Evolutionary conservation across 2,329 filamentous ascomycete species (phyloP), one percentile per base, ranked within the genome.

Genomic region (Amylocarpus encephaloides): DNA sequence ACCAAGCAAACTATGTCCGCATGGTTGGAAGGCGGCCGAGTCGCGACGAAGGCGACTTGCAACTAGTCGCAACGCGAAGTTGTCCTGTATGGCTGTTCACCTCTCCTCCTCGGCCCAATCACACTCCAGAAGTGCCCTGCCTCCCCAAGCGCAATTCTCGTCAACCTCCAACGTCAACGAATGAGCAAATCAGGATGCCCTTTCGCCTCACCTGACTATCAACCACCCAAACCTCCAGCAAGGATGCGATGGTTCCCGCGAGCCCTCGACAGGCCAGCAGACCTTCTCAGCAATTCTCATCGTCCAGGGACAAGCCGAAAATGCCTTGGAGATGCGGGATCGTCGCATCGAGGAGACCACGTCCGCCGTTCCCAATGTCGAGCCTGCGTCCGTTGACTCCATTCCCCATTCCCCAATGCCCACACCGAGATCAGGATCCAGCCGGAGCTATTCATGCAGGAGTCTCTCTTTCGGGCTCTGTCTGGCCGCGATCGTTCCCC

Each of bases 401-500:
- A 55, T 59, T 61, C 58, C 56, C 56, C 18, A 40, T 33, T 11
- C 35, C 16, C 19, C 13, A 19, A 22, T 16, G 58, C 58, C 54
- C 54, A 59, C 49, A 55, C 51, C 47, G 53, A 35, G 55, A 44
- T 49, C 50, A 59, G 55, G 55, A 57, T 51, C 45, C 19, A 33
- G 38, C 53, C 53, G 50, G 56, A 60, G 56, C 58, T 57, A 60
- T 58, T 62, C 57, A 65, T 64, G 62, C 63, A 64, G 62, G 63
- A 63, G 62, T 46, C 48, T 60, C 62, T 57, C 52, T 15, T 63
- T 63, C 53, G 59, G 57, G 62, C 62, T 57, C 52, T 15, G 62
- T 63, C 53, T 60, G 57, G 62, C 46, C 42, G 42, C 43, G 48
- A 56, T 49, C 46, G 43, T 42, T 42, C 45, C 48, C 40, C 46